Base-by-base conservation (phyloP, 2,329 filamentous ascomycete species). In the Botryotinia globosa region DNA sequence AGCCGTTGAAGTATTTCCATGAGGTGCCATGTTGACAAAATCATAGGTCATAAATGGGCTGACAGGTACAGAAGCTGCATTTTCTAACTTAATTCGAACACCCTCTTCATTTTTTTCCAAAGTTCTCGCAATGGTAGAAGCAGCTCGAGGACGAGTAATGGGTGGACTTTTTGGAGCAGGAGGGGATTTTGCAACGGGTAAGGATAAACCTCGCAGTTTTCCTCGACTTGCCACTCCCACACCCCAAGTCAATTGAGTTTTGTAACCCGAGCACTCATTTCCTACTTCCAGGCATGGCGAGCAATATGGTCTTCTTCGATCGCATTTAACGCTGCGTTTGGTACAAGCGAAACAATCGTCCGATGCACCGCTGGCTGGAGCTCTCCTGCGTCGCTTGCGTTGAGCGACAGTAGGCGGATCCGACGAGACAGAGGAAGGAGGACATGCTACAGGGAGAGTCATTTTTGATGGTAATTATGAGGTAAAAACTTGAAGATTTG, bases 261-360 rank as follows among this genome's bases (percentile, higher is more conserved):
- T 97, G 86, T 98, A 98, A 74, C 95, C 95, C 42, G 93, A 94
- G 84, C 95, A 98, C 80, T 97, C 94, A 81, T 94, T 94, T 76
- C 94, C 94, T 76, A 94, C 87, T 78, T 97, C 93, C 75, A 98
- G 88, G 82, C 95, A 99, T 83, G 94, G 94, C 62, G 94, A 94
- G 84, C 96, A 98, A 83, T 98, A 98, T 14, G 95, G 95, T 79
- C 95, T 89, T 80, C 94, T 90, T 78, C 95, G 90, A 83, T 98
- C 95, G 85, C 95, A 99, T 82, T 93, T 92, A 75, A 91, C 87
- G 78, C 90, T 91, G 80, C 92, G 89, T 84, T 94, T 96, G 77
- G 91, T 88, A 85, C 95, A 99, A 61, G 94, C 90, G 82, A 98
- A 98, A 87, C 95, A 99, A 83, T 98, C 95, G 82, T 97, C 94